Evolutionary conservation across 2,329 filamentous ascomycete species (phyloP), one percentile per base, ranked within the genome.

Genomic region (Calonectria honghensis): DNA sequence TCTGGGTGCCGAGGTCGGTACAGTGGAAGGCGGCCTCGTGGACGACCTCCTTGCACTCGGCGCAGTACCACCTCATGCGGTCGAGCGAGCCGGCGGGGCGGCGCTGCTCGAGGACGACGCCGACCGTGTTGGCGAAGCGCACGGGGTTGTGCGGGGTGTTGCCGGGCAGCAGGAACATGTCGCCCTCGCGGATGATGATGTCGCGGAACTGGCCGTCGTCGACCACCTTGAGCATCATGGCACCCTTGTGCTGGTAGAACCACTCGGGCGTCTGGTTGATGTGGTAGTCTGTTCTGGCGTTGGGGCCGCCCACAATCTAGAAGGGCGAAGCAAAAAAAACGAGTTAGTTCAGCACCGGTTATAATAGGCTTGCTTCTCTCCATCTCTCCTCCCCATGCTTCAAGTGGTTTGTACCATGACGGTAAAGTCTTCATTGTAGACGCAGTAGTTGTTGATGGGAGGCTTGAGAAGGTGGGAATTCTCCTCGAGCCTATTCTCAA

Each of bases 91-190:
- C 91, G 50, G 89, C 86, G 0, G 95, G 94, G 14, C 97, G 89
- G 51, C 91, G 91, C 88, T 98, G 95, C 89, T 98, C 96, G 73
- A 98, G 89, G 41, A 98, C 96, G 65, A 98, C 89, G 39, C 96
- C 96, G n/a, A 98, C 95, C 0, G 96, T 98, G 86, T 98, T 89
- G 82, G 94, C 94, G 86, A 98, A 98, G 73, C 96, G 92, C 41
- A 98, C 95, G 0, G 97, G 96, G 85, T 98, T 98, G 87, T 98
- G 96, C 32, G 96, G 96, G n/a, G 94, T 97, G 85, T 98, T 96
- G n/a, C 93, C 91, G 0, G 96, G 96, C 1, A 99, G 91, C 6
- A 98, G 89, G 85, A 98, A 98, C 91, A 98, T 94, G 79, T 97
- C 96, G 77, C 96, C 96, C 87, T 98, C 95, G 81, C 93, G 91